Evolutionary conservation across 2,329 filamentous ascomycete species (phyloP).

Genomic region (Penicillium aurantiogriseum): DNA sequence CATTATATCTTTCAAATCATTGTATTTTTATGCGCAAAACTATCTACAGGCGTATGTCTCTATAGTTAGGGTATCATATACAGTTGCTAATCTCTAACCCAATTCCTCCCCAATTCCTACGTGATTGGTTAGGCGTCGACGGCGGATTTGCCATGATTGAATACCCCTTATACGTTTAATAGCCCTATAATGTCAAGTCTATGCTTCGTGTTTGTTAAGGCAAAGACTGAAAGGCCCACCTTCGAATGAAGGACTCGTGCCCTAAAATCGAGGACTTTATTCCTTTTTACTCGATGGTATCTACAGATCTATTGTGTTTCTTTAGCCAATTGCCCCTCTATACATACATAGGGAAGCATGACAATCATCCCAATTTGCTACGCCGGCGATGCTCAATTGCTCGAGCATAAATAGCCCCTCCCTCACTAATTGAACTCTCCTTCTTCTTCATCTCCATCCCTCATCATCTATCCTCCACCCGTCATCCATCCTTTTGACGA

Average conservation of each 20-base stretch:
- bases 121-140: background rate
- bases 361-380: background rate
- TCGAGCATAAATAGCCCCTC: background rate
- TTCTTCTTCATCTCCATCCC: background rate
- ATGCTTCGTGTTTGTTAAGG: background rate
- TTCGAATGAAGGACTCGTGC: background rate
- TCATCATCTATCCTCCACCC: background rate
- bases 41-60: background rate
- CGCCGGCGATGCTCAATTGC: background rate
- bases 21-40: rapidly evolving
- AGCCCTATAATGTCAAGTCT: background rate
- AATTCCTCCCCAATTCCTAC: background rate
- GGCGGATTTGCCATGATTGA: background rate
- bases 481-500: too few species aligned
- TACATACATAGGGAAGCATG: background rate
- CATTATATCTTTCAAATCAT: background rate
- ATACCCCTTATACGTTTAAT: background rate
- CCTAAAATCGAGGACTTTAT: background rate
- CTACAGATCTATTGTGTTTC: background rate
- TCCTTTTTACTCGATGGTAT: background rate
- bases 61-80: too few species aligned
- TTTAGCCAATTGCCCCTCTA: background rate
- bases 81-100: background rate
- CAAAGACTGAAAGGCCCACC: background rate
- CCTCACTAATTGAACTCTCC: background rate